Base-by-base conservation (phyloP, 2,329 filamentous ascomycete genomes). In the Cercospora citrullina region DNA sequence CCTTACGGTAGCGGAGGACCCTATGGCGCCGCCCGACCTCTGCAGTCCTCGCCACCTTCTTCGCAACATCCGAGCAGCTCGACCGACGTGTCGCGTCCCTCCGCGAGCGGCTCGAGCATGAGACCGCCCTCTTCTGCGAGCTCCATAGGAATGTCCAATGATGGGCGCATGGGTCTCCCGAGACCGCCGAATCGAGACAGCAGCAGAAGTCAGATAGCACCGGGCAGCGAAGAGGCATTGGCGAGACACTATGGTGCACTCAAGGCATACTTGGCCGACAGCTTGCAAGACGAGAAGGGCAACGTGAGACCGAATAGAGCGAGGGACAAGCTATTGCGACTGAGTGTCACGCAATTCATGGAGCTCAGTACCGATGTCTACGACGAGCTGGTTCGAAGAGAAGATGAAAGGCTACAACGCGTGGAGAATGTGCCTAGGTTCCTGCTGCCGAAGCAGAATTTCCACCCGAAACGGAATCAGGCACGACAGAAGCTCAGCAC, bases 341-440 rank as follows among this genome's bases (percentile, higher is more conserved):
- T 99, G 62, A 97, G 94, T 0, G 85, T 91, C 1, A 92, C 96
- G 30, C 95, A 99, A 80, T 98, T 99, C 80, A 93, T 96, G 80
- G 95, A 99, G 82, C 86, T 99, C 70, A 97, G 94, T 81, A 98
- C 94, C 67, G 95, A 99, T 81, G 94, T 99, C 48, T 98, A 91
- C 81, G 95, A 99, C 80, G 95, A 99, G 81, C 85, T 98, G 72
- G 85, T 96, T 73, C 90, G 95, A 68, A 89, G 95, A 71, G 94
- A 98, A 80, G 87, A 91, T 72, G 85, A 84, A 62, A 80, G 82
- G 42, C 77, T 78, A 71, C 77, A 79, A 61, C 79, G 81, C 31
- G 81, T 81, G n/a, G 79, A 79, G 67, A 86, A 79, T 76, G 85
- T 72, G n/a, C 92, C 93, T 1, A 82, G 87, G 12, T 96, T 89